phyloP scores from a whole-genome alignment of 345 rosid species.

The Leavenworthia alabamica region DNA sequence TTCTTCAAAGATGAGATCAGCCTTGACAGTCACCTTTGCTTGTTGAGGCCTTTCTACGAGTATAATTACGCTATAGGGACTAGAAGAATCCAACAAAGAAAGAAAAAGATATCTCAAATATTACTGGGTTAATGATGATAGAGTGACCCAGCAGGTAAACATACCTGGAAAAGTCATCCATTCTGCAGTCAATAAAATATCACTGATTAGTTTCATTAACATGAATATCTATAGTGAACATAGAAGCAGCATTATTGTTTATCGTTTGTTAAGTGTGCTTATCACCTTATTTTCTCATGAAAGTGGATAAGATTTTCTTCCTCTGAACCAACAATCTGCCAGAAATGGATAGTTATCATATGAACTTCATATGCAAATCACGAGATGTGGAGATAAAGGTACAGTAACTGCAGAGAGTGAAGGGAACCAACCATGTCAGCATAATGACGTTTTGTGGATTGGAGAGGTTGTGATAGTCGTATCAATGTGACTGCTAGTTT shows the following conservation, averaged over 20 bases:
- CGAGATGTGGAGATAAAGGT: background rate
- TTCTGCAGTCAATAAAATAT: conserved; percentile 50
- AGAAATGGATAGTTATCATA: conserved; percentile 2
- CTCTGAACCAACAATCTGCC: conserved; percentile 83
- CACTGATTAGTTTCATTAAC: conserved; percentile 16
- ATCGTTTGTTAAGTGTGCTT: background rate
- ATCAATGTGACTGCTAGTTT: conserved; percentile 62
- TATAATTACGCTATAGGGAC: conserved; percentile 64
- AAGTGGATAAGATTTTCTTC: conserved; percentile 80
- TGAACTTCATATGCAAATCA: background rate
- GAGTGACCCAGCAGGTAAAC: conserved; percentile 5
- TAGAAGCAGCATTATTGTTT: background rate
- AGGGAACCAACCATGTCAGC: conserved; percentile 73
- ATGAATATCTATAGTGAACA: conserved; percentile 1
- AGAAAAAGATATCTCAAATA: background rate
- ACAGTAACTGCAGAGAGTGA: background rate
- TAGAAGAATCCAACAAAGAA: conserved; percentile 28
- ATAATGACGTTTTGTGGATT: conserved; percentile 64
- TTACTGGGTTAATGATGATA: background rate
- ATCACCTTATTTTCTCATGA: conserved; percentile 91
- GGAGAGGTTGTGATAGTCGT: conserved; percentile 55
- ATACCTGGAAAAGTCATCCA: conserved; percentile 92
- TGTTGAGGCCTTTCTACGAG: conserved; percentile 40
- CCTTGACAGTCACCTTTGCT: conserved; percentile 63
- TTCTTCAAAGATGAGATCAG: conserved; percentile 82